Evolutionary conservation across 805 yeast species (phyloP).

Genomic region (Saccharomycopsis amapae): DNA sequence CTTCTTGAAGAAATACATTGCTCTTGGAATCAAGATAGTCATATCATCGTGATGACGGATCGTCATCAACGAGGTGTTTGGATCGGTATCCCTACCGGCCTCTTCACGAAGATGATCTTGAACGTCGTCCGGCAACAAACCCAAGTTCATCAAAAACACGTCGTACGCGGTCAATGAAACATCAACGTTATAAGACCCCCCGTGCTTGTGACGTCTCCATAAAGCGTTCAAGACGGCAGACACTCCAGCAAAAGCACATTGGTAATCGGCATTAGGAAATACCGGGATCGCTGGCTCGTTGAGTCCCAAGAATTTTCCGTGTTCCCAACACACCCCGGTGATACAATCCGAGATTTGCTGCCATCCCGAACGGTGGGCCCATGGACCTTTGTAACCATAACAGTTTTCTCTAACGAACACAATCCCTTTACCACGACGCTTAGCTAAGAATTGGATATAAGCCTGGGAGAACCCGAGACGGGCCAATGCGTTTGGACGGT

Average conservation of each 20-base stretch:
- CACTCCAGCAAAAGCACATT: conserved; percentile 27
- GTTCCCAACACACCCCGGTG: conserved; percentile 31
- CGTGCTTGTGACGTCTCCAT: conserved; percentile 26
- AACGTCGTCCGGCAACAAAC: conserved; percentile 5
- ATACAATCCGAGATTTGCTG: conserved; percentile 33
- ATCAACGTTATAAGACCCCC: conserved; percentile 30
- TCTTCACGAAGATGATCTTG: conserved; percentile 2
- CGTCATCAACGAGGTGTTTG: conserved; percentile 1
- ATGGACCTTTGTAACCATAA: conserved; percentile 30
- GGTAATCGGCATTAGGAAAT: conserved; percentile 33
- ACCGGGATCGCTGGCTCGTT: conserved; percentile 32
- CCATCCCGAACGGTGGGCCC: conserved; percentile 32
- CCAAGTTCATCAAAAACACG: conserved; percentile 28
- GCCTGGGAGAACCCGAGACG: conserved; percentile 30
- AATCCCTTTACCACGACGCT: conserved; percentile 29
- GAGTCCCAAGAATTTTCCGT: conserved; percentile 27
- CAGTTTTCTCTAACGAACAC: conserved; percentile 31
- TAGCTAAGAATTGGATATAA: conserved; percentile 26
- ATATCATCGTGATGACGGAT: conserved; percentile 9
- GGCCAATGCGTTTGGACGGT: conserved; percentile 28
- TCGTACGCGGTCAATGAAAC: conserved; percentile 31
- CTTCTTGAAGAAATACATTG: conserved; percentile 1
- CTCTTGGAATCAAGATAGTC: conserved; percentile 4
- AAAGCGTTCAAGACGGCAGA: conserved; percentile 30
- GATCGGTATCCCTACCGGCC: not conserved